Base-by-base conservation (phyloP, 306 rosid genomes). In the Dalbergia cultrata region DNA sequence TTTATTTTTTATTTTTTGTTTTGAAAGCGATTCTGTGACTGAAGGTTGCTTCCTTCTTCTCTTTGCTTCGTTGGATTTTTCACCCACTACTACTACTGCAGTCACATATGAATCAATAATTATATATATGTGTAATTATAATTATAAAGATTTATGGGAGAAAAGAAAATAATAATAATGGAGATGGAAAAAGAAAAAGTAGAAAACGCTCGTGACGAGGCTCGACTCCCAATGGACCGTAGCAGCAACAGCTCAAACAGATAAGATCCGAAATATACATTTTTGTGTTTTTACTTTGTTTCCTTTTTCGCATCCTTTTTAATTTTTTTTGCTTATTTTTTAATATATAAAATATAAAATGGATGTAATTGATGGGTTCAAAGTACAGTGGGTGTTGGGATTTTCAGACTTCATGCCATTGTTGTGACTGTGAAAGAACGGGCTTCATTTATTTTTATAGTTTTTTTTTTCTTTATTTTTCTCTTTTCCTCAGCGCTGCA, bases 201-300 rank as follows among this genome's bases (percentile, higher is more conserved):
- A 44, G 39, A 53, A 63, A 50, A 31, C 56, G 47, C 83, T 86
- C 83, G 95, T 86, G 88, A 87, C 67, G 53, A 14, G 82, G 92
- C 90, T 65, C 95, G 81, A 77, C 22, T 82, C 69, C 86, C 91
- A 13, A 91, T 85, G 85, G 72, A 75, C 79, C 10, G 33, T 79
- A 50, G 71, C 72, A 67, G 57, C 81, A 62, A 70, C 80, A 72
- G 65, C 81, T 57, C 81, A 44, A 80, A 83, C 84, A 59, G 90
- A 87, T 89, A 86, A 82, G 83, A 80, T 85, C 45, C 80, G 70
- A 70, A 41, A 16, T 4, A 69, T 74, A n/a, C 80, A 49, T 44
- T 74, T 78, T 80, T 67, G 56, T 21, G 69, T 66, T 17, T 76
- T 45, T 53, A 41, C 65, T 26, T 39, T 39, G 49, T 58, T 44